phyloP scores from a whole-genome alignment of 768 basidiomycete genomes.

The Cyathus striatus region DNA sequence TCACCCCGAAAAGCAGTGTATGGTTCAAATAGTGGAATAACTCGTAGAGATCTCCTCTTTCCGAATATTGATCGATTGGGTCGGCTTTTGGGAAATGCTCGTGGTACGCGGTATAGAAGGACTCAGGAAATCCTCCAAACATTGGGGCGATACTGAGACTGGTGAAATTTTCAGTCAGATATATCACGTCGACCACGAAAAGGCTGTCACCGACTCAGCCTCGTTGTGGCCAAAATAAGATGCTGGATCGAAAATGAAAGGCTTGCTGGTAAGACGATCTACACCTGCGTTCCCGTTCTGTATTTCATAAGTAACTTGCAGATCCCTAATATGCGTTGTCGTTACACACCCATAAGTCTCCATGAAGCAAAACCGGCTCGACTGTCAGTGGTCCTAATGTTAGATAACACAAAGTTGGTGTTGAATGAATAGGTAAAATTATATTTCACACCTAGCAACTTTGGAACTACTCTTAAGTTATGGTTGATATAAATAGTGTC shows the following conservation, averaged over 20 bases:
- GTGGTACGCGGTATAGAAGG: slow-evolving; percentile 67
- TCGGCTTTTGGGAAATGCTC: slow-evolving; percentile 55
- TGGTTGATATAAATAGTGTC: neutral
- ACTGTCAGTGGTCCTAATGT: slow-evolving; percentile 41
- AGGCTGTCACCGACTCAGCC: slow-evolving; percentile 75
- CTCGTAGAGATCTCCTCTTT: slow-evolving; percentile 67
- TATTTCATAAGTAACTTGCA: slow-evolving; percentile 3
- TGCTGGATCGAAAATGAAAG: slow-evolving; percentile 74
- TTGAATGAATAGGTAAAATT: neutral
- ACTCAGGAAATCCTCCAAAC: slow-evolving; percentile 66
- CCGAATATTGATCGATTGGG: slow-evolving; percentile 58
- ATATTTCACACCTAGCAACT: slow-evolving; percentile 41
- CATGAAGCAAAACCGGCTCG: slow-evolving; percentile 69
- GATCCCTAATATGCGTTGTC: too few relatives aligned
- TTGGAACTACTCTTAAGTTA: slow-evolving; percentile 64
- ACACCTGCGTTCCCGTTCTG: slow-evolving; percentile 74
- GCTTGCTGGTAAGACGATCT: slow-evolving; percentile 45
- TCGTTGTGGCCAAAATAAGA: slow-evolving; percentile 80
- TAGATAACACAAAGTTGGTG: neutral
- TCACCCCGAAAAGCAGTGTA: slow-evolving; percentile 72
- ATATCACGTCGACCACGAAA: too few relatives aligned
- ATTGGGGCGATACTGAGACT: slow-evolving; percentile 77
- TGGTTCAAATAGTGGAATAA: slow-evolving; percentile 83
- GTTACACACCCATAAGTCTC: slow-evolving; percentile 71
- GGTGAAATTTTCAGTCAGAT: slow-evolving; percentile 1